These are phyloP conservation scores for Casuarina equisetifolia DNA, from an alignment of 306 rosid species.

Conservation along the genomic window DNA sequence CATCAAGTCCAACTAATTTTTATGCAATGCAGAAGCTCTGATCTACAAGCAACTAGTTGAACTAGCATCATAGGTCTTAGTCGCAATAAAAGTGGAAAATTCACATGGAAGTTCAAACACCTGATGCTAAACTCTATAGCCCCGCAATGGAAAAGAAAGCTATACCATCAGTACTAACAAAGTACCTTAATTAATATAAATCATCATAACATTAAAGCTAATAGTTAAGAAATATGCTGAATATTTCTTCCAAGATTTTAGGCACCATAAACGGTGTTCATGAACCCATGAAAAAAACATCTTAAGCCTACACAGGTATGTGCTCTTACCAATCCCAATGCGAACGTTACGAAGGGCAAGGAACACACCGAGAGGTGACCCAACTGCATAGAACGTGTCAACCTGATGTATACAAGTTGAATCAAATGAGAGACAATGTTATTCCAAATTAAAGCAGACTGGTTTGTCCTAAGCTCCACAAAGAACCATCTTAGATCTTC, in stretches of 20 bases:
- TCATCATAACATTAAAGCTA: neutral
- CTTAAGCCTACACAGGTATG: slow-evolving; percentile 9
- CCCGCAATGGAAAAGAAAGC: neutral
- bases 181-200: neutral
- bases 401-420: slow-evolving; percentile 54
- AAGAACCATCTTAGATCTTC: slow-evolving; percentile 5
- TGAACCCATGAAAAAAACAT: slow-evolving; percentile 11
- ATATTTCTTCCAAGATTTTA: slow-evolving; percentile 8
- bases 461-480: slow-evolving; percentile 12
- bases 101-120: neutral
- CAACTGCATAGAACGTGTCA: slow-evolving; percentile 98
- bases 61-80: neutral
- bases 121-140: neutral
- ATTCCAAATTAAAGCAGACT: neutral
- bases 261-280: neutral
- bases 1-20: neutral
- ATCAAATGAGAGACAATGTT: slow-evolving; percentile 21
- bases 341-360: slow-evolving; percentile 94
- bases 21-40: neutral
- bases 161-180: neutral
- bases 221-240: neutral
- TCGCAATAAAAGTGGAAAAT: neutral
- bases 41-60: neutral
- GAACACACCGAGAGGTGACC: slow-evolving; percentile 98
- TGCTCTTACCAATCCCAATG: slow-evolving; percentile 72